phyloP scores from a whole-genome alignment of 805 yeast genomes.

The Priceomyces carsonii region DNA sequence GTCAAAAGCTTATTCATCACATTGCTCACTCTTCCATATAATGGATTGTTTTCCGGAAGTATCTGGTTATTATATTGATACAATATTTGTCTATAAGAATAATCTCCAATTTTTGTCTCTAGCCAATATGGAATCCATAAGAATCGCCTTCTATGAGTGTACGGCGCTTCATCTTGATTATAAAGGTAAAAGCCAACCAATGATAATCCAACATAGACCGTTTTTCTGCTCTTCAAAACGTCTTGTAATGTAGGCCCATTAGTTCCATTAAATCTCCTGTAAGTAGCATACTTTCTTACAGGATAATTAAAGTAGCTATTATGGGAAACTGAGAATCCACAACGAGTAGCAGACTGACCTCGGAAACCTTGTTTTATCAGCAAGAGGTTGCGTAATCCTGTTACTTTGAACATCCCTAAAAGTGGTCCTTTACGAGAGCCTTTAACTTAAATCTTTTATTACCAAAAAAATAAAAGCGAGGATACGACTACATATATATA shows the following conservation, averaged over 20 bases:
- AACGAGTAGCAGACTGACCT: background rate
- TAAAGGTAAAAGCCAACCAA: conserved; percentile 25
- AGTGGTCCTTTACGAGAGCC: too few relatives aligned
- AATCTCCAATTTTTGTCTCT: conserved; percentile 63
- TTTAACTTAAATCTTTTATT: too few relatives aligned
- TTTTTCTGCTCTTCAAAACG: conserved; percentile 23
- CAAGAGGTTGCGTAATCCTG: background rate
- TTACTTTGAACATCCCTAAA: background rate
- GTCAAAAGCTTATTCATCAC: conserved; percentile 67
- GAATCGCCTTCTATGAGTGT: conserved; percentile 69
- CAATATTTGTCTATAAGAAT: conserved; percentile 62
- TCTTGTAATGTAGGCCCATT: conserved; percentile 8
- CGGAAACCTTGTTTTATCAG: background rate
- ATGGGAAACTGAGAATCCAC: background rate
- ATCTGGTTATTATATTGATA: conserved; percentile 51
- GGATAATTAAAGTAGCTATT: background rate
- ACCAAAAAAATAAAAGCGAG: too few relatives aligned
- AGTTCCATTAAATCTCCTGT: conserved; percentile 33
- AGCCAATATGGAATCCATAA: conserved; percentile 69
- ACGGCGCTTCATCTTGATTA: conserved; percentile 77
- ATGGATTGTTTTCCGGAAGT: conserved; percentile 65
- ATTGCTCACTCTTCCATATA: conserved; percentile 51
- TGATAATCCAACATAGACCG: conserved; percentile 35
- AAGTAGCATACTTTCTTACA: conserved; percentile 32
- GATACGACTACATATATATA: too few relatives aligned